These are phyloP conservation scores for Fusarium sp. DNA, from an alignment of 2,329 filamentous ascomycete species.

Conservation along the genomic window DNA sequence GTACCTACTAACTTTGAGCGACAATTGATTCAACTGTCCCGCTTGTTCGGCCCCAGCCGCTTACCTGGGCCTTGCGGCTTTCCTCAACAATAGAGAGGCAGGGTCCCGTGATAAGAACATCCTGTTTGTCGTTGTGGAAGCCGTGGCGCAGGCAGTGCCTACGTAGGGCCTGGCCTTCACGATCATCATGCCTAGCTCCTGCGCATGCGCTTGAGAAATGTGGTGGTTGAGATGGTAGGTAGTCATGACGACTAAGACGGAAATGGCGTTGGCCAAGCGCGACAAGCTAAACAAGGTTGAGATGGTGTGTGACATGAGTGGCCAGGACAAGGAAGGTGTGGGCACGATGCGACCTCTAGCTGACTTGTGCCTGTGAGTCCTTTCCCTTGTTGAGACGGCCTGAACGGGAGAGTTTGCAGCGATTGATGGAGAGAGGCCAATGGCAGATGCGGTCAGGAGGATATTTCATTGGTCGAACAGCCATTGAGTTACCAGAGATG, in stretches of 20 bases:
- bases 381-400: slow-evolving; percentile 35
- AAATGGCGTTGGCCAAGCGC: slow-evolving; percentile 42
- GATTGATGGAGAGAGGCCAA: slow-evolving; percentile 27
- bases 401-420: slow-evolving; percentile 30
- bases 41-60: slow-evolving; percentile 30
- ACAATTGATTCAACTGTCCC: slow-evolving; percentile 25
- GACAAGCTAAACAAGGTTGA: slow-evolving; percentile 10
- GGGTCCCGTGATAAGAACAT: slow-evolving; percentile 1
- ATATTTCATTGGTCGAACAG: slow-evolving; percentile 24
- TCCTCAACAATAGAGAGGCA: neutral
- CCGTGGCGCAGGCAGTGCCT: neutral
- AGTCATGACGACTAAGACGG: slow-evolving; percentile 40
- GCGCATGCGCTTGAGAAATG: slow-evolving; percentile 18
- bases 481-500: slow-evolving; percentile 16
- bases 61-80: slow-evolving; percentile 20
- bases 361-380: slow-evolving; percentile 40
- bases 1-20: neutral
- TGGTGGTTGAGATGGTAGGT: slow-evolving; percentile 43
- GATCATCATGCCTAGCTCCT: slow-evolving; percentile 12
- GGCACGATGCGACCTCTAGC: slow-evolving; percentile 38
- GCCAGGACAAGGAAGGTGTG: slow-evolving; percentile 33
- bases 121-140: slow-evolving; percentile 12
- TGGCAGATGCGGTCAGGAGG: slow-evolving; percentile 23
- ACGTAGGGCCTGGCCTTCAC: neutral
- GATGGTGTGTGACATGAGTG: slow-evolving; percentile 42